Evolutionary conservation across 768 basidiomycete species (phyloP).

Genomic region (Lenzites betulinus): DNA sequence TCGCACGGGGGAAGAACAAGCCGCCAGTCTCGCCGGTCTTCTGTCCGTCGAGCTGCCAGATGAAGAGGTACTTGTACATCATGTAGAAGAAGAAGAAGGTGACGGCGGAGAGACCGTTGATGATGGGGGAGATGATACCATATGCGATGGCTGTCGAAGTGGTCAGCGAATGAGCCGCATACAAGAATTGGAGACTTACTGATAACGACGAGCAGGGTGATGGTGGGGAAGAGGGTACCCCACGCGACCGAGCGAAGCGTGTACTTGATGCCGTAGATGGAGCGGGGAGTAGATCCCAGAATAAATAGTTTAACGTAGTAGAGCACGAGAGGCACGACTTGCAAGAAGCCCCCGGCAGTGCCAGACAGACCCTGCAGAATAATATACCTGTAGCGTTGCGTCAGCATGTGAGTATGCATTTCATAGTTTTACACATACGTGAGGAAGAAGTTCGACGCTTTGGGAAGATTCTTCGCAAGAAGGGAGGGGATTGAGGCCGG

Average conservation of each 20-base stretch:
- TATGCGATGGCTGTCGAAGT: slow-evolving; percentile 63
- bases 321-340: slow-evolving; percentile 68
- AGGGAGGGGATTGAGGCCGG: slow-evolving; percentile 69
- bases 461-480: slow-evolving; percentile 78
- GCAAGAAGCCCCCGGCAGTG: slow-evolving; percentile 78
- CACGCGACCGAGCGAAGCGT: slow-evolving; percentile 61
- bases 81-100: slow-evolving; percentile 86
- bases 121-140: slow-evolving; percentile 88
- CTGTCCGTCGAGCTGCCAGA: slow-evolving; percentile 66
- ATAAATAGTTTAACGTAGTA: slow-evolving; percentile 92
- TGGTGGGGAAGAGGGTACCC: slow-evolving; percentile 76
- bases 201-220: slow-evolving; percentile 83
- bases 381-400: slow-evolving; percentile 53
- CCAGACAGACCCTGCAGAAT: slow-evolving; percentile 81
- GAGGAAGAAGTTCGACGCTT: slow-evolving; percentile 88
- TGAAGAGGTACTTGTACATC: slow-evolving; percentile 62
- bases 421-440: slow-evolving; percentile 49
- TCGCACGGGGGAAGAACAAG: slow-evolving; percentile 91
- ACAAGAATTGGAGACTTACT: slow-evolving; percentile 43
- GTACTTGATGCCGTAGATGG: slow-evolving; percentile 84
- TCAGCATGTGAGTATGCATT: background rate
- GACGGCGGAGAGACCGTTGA: slow-evolving; percentile 83
- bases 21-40: slow-evolving; percentile 81
- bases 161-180: background rate
- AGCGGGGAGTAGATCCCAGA: slow-evolving; percentile 86